Conservation (phyloP, 2,329 filamentous ascomycete species). For the Trichoderma sp. region DNA sequence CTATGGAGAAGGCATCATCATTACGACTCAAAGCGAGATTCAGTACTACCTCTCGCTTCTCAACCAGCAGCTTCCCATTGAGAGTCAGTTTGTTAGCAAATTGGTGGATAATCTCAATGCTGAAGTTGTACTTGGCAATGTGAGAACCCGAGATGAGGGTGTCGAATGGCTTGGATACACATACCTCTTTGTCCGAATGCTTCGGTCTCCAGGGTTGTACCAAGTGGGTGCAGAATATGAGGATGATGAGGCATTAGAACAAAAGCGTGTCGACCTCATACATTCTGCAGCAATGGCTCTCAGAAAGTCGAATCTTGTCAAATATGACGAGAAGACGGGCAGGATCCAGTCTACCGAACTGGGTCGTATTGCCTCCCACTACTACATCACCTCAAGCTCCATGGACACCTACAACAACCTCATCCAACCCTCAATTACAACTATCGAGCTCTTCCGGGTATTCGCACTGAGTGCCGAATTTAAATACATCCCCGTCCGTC, state of each 20-base stretch:
- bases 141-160: constrained; percentile 87
- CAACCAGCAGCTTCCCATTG: constrained; percentile 96
- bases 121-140: constrained; percentile 91
- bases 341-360: constrained; percentile 89
- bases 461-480: constrained; percentile 97
- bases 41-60: constrained; percentile 96
- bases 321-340: constrained; percentile 93
- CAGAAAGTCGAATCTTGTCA: constrained; percentile 84
- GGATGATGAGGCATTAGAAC: constrained; percentile 85
- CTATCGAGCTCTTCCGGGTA: constrained; percentile 94
- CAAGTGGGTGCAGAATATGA: constrained; percentile 96
- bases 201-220: constrained; percentile 91
- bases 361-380: constrained; percentile 93
- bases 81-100: constrained; percentile 92
- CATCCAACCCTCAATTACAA: constrained; percentile 87
- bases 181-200: constrained; percentile 96
- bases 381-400: constrained; percentile 94
- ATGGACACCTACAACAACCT: constrained; percentile 98
- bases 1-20: constrained; percentile 98
- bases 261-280: constrained; percentile 95
- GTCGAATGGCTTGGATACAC: constrained; percentile 99
- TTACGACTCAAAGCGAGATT: constrained; percentile 91
- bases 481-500: constrained; percentile 96
- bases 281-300: constrained; percentile 89
- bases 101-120: constrained; percentile 96